These are phyloP conservation scores for Retiboletus flavoniger DNA, from an alignment of 1,284 basidiomycete genomes.

Conservation along the genomic window DNA sequence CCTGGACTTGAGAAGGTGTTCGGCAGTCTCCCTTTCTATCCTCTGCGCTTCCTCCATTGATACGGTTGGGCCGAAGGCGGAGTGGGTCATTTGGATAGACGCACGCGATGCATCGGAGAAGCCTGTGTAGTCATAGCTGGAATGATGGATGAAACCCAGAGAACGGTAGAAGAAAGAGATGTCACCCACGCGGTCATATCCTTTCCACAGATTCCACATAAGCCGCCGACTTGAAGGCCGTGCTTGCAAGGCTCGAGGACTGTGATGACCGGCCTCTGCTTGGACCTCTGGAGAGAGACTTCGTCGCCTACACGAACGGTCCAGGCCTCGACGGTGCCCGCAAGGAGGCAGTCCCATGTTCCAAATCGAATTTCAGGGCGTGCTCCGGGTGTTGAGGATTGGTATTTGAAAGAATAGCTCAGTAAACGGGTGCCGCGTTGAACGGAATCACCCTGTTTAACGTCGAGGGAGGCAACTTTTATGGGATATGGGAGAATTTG, in stretches of 20 bases:
- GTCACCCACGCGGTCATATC: slow-evolving; percentile 83
- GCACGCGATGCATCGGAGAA: slow-evolving; percentile 79
- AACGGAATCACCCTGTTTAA: slow-evolving; percentile 44
- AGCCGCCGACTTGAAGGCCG: slow-evolving; percentile 86
- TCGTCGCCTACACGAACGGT: slow-evolving; percentile 57
- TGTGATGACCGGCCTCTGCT: slow-evolving; percentile 57
- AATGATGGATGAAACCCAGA: slow-evolving; percentile 12
- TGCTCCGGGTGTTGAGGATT: slow-evolving; percentile 41
- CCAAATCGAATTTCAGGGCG: slow-evolving; percentile 72
- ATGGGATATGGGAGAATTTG: slow-evolving; percentile 76
- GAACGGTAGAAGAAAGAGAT: slow-evolving; percentile 7
- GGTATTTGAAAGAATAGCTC: slow-evolving; percentile 73
- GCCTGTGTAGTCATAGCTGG: slow-evolving; percentile 82
- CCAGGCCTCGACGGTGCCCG: slow-evolving; percentile 72
- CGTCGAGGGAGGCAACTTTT: slow-evolving; percentile 66
- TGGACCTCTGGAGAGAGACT: slow-evolving; percentile 55
- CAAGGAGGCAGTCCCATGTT: slow-evolving; percentile 83
- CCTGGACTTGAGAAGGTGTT: slow-evolving; percentile 71
- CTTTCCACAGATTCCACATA: slow-evolving; percentile 92
- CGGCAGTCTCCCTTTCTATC: slow-evolving; percentile 80
- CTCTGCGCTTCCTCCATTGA: slow-evolving; percentile 85
- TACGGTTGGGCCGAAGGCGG: slow-evolving; percentile 74
- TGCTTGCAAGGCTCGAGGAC: slow-evolving; percentile 90
- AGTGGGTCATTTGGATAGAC: slow-evolving; percentile 84
- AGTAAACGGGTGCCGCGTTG: slow-evolving; percentile 72